A percentile compares a stretch with the other conserved stretches of the same genome.
phyloP scores from a whole-genome alignment of 495 filamentous ascomycete genomes.

The Cryomyces minteri region DNA sequence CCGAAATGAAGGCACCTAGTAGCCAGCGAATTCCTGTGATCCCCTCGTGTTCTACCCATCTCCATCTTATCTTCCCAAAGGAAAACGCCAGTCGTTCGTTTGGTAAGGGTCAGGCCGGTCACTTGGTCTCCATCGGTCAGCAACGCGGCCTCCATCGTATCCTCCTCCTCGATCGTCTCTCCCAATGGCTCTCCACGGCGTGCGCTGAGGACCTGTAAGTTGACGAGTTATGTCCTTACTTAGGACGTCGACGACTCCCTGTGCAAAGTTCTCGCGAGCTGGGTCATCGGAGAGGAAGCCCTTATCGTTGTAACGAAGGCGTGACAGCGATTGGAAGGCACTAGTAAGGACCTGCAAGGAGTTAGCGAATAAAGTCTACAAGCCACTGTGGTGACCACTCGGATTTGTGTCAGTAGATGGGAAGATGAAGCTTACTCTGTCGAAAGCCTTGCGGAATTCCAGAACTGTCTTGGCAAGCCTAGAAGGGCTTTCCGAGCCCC shows the following conservation, averaged over 20 bases:
- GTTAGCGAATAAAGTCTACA: neutral
- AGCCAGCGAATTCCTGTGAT: too few species aligned
- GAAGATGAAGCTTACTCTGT: conserved; percentile 9
- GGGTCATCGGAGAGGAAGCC: conserved; percentile 23
- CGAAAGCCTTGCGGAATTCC: conserved; percentile 27
- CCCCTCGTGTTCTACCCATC: too few species aligned
- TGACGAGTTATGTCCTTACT: conserved; percentile 2
- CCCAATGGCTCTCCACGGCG: too few species aligned
- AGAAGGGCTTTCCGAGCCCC: neutral
- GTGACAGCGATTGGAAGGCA: conserved; percentile 15
- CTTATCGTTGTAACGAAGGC: conserved; percentile 1
- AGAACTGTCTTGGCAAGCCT: conserved; percentile 15
- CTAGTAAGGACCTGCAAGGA: conserved; percentile 10
- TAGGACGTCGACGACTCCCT: conserved; percentile 23
- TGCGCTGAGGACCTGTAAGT: too few species aligned
- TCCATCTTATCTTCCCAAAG: too few species aligned
- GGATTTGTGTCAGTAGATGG: conserved; percentile 3
- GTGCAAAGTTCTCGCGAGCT: conserved; percentile 20
- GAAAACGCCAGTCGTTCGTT: too few species aligned
- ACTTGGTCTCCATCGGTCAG: too few species aligned
- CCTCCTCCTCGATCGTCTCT: too few species aligned
- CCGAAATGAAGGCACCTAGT: too few species aligned
- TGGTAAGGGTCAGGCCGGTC: too few species aligned
- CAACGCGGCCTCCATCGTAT: too few species aligned
- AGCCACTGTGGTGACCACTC: too few species aligned